A percentile compares a stretch with the other conserved stretches of the same genome.
phyloP scores from a whole-genome alignment of 2,329 filamentous ascomycete genomes.

The Colletotrichum abscissum region DNA sequence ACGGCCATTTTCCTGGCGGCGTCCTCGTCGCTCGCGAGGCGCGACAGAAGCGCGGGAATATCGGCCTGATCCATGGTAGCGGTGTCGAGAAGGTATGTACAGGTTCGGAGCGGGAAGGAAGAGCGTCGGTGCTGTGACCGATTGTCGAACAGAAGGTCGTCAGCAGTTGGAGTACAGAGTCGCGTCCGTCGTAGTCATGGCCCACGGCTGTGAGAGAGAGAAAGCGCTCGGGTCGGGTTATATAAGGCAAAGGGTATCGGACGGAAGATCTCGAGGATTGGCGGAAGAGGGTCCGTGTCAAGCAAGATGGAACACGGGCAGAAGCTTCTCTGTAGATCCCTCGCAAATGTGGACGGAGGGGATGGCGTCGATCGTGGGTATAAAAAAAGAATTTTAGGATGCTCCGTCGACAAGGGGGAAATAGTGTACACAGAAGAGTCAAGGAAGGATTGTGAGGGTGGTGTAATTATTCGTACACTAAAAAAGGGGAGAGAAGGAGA shows the following conservation, averaged over 20 bases:
- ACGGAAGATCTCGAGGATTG: slow-evolving; percentile 8
- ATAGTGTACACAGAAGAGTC: not conserved
- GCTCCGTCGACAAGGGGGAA: not conserved
- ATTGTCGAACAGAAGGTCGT: slow-evolving; percentile 26
- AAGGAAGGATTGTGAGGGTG: slow-evolving; percentile 12
- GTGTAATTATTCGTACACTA: not conserved
- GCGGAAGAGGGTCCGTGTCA: slow-evolving; percentile 24
- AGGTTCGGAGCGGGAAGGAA: slow-evolving; percentile 2
- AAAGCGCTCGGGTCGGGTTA: slow-evolving; percentile 1
- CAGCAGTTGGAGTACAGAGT: slow-evolving; percentile 17
- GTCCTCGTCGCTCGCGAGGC: slow-evolving; percentile 80
- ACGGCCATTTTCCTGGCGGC: slow-evolving; percentile 97
- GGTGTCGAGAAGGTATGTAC: not conserved
- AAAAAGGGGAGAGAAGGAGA: slow-evolving; percentile 24
- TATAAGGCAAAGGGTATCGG: slow-evolving; percentile 24
- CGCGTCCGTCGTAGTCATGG: slow-evolving; percentile 25
- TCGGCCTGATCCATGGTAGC: slow-evolving; percentile 72
- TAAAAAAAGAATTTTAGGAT: slow-evolving; percentile 26
- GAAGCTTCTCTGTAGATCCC: slow-evolving; percentile 24
- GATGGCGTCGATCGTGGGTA: slow-evolving; percentile 14
- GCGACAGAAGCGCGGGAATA: slow-evolving; percentile 72
- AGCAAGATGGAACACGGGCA: slow-evolving; percentile 19
- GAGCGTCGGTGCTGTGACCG: slow-evolving; percentile 22
- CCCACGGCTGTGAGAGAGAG: slow-evolving; percentile 2
- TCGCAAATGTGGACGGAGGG: not conserved